These are phyloP conservation scores for Neopestalotiopsis sp. DNA, from an alignment of 2,329 filamentous ascomycete genomes.

Conservation along the genomic window DNA sequence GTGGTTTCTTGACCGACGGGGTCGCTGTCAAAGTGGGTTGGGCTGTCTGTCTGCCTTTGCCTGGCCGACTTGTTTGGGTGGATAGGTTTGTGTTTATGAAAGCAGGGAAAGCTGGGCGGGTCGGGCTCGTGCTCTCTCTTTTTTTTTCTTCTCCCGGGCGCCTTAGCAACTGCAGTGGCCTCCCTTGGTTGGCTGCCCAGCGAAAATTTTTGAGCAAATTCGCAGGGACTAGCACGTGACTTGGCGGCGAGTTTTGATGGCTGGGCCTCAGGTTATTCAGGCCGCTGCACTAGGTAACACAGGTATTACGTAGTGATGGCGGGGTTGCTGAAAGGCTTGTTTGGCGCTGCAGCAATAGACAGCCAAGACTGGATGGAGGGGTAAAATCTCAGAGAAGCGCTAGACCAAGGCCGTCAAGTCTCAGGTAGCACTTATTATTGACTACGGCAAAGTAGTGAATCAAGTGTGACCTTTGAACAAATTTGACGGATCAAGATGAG, in stretches of 20 bases:
- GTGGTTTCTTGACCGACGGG: constrained; percentile 18
- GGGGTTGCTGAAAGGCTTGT: not conserved
- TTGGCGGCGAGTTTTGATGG: not conserved
- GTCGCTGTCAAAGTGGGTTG: constrained; percentile 14
- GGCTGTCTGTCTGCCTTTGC: not conserved
- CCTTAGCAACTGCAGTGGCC: constrained; percentile 13
- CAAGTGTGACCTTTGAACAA: not conserved
- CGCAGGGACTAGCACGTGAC: constrained; percentile 6
- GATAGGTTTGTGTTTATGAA: constrained; percentile 9
- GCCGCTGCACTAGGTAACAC: not conserved
- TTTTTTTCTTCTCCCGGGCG: not conserved
- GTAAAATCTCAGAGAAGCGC: not conserved
- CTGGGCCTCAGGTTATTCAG: not conserved
- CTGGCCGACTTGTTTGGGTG: not conserved
- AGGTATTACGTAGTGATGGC: constrained; percentile 1
- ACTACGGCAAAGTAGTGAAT: not conserved
- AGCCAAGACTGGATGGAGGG: not conserved
- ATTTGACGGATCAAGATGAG: too few species aligned
- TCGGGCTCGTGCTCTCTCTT: constrained; percentile 5
- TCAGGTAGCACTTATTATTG: not conserved
- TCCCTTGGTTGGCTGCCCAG: not conserved
- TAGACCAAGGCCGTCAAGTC: not conserved
- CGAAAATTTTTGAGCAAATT: constrained; percentile 15
- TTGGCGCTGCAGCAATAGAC: too few species aligned
- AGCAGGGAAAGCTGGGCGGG: not conserved